Base-by-base conservation (phyloP, 177 flowering plant species). In the Tripterygium wilfordii region DNA sequence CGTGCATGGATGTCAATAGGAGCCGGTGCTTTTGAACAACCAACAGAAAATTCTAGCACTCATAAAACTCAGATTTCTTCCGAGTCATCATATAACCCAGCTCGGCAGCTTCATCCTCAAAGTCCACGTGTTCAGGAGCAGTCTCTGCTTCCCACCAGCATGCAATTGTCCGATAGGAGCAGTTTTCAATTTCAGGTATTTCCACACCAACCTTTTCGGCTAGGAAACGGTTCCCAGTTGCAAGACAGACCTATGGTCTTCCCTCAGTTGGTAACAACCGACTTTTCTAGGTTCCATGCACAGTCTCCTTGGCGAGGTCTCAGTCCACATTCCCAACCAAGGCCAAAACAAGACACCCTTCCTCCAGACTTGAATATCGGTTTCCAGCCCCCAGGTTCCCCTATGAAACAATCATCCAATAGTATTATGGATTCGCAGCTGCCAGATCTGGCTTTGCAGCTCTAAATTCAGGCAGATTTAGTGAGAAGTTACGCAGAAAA, bases 351-450 rank as follows among this genome's bases (percentile, higher is more conserved):
- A 47, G 92, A 83, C 28, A 64, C 70, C 6, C 75, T 74, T 56
- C 95, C 96, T 46, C 98, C 98, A 8, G 98, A 91, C 63, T 64
- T 91, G 71, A 91, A 91, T 53, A 76, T 88, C 43, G 72, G 81
- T 37, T 82, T 78, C 65, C 96, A 80, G 61, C 59, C 85, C 10
- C 69, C 90, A 4, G 85, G 71, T 23, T 88, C 96, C 36, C 96
- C 95, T 0, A 87, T 59, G 7, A 30, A 30, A 30, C 33, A 30
- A 12, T 30, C 33, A 12, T 30, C 33, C 7, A 12, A 12, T 6
- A 7, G 7, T 7, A 30, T 30, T 7, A 76, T 70, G 25, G 95
- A 91, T 40, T 78, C 96, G 24, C 96, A 88, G 69, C 96, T 79
- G 50, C 98, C 98, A 33, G 98, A 88, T 58, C 74, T 91, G 22